Evolutionary conservation across 495 filamentous ascomycete genomes (phyloP).

Genomic region (Penicillium riverlandense): DNA sequence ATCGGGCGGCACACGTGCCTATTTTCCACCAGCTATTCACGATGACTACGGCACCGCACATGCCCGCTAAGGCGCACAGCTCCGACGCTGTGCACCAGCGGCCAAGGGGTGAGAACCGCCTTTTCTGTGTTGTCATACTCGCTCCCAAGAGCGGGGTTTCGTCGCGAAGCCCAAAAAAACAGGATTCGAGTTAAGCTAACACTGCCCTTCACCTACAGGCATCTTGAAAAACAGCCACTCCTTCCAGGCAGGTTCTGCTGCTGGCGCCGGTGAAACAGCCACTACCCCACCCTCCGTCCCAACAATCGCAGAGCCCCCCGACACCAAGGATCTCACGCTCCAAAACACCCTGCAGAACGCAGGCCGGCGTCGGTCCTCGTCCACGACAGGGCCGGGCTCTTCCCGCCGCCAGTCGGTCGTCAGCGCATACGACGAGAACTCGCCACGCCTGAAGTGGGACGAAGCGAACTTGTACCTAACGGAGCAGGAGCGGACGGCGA

Average conservation of each 20-base stretch:
- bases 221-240: conserved; percentile 86
- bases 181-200: neutral
- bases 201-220: conserved; percentile 40
- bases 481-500: conserved; percentile 87
- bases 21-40: conserved; percentile 1
- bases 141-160: neutral
- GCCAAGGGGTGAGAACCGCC: conserved; percentile 59
- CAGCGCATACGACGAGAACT: conserved; percentile 44
- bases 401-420: conserved; percentile 63
- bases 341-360: conserved; percentile 94
- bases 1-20: conserved; percentile 9
- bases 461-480: conserved; percentile 94
- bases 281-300: conserved; percentile 21
- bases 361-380: conserved; percentile 80
- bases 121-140: neutral
- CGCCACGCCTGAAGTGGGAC: conserved; percentile 88
- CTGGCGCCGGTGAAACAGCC: conserved; percentile 3
- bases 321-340: conserved; percentile 77
- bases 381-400: conserved; percentile 48
- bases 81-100: conserved; percentile 46
- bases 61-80: conserved; percentile 28
- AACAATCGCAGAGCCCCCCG: conserved; percentile 20
- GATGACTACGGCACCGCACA: conserved; percentile 28
- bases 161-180: too few relatives aligned
- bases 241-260: conserved; percentile 1